phyloP scores from a whole-genome alignment of 2,329 filamentous ascomycete species.

The Leptoxyphium fumago region DNA sequence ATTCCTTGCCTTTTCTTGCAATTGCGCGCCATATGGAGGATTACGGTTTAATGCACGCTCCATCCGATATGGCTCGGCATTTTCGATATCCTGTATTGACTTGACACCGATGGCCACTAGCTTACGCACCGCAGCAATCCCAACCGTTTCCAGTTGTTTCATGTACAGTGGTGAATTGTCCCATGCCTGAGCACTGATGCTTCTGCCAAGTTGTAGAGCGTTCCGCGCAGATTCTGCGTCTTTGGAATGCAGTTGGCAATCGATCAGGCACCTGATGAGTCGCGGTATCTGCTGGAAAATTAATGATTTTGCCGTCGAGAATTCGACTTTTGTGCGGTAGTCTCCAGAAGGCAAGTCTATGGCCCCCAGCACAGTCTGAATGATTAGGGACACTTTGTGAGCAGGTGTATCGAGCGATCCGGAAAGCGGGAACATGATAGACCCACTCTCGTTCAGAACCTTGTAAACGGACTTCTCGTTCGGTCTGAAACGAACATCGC shows the following conservation, averaged over 20 bases:
- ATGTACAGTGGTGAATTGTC: slow-evolving; percentile 70
- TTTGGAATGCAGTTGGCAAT: slow-evolving; percentile 48
- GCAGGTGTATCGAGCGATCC: slow-evolving; percentile 48
- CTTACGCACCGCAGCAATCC: slow-evolving; percentile 59
- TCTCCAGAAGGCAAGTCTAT: slow-evolving; percentile 48
- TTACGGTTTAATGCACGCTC: slow-evolving; percentile 66
- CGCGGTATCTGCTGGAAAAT: slow-evolving; percentile 57
- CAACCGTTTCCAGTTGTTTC: slow-evolving; percentile 68
- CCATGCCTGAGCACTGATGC: slow-evolving; percentile 63
- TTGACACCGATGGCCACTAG: slow-evolving; percentile 56
- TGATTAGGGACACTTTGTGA: slow-evolving; percentile 63
- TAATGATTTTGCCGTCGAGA: slow-evolving; percentile 43
- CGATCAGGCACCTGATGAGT: slow-evolving; percentile 59
- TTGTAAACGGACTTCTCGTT: slow-evolving; percentile 57
- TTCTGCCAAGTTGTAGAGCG: slow-evolving; percentile 63
- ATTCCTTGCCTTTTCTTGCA: slow-evolving; percentile 47
- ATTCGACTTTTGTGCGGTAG: slow-evolving; percentile 39
- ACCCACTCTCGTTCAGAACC: slow-evolving; percentile 52
- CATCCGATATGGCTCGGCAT: slow-evolving; percentile 53
- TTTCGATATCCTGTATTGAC: slow-evolving; percentile 55
- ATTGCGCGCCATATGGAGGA: slow-evolving; percentile 63
- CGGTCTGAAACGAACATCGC: slow-evolving; percentile 53
- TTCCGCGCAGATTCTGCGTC: slow-evolving; percentile 55
- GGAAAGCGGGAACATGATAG: slow-evolving; percentile 57
- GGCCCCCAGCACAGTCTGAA: slow-evolving; percentile 60